Base-by-base conservation (phyloP, 805 yeast species). In the Candida yuanshanica region DNA sequence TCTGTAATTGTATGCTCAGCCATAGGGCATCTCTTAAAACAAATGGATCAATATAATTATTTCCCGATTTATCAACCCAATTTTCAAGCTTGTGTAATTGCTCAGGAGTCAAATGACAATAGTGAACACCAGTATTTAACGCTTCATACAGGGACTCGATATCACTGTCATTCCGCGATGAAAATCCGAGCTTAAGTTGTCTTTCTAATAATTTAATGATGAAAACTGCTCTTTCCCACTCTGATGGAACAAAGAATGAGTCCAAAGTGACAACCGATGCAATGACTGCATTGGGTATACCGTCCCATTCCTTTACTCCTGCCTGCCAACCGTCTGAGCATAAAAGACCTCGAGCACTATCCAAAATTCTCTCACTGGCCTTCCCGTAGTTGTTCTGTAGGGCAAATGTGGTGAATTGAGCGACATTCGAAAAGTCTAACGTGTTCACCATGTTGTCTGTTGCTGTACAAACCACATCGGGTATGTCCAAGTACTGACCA, bases 181-280 rank as follows among this genome's bases (percentile, higher is more conserved):
- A 17, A 10, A 21, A 22, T 18, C 29, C 32, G 12, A n/a, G 17
- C n/a, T 27, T 39, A 32, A 48, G 43, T 24, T 71, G 47, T 52
- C 71, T 53, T 44, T 68, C 70, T 32, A 71, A 60, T 35, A 73
- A 49, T 34, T 59, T 64, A 27, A 72, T 66, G 4, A 70, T 60
- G 45, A 76, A 75, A 22, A 70, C 45, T 33, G 76, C 72, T 39
- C 82, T 60, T 33, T 74, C 79, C 77, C 77, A 74, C 51, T 76
- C 82, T 2, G 67, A 65, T 2, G 76, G 75, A 5, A 74, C 74
- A 52, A 71, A 76, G 47, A 76, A 75, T 17, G 69, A 71, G 48
- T 77, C 78, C 14, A 68, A 62, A 0, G 73, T 68, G 12, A 75
- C 64, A 6, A 73, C 72, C 21, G 66, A 69, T 0, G 69, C 62